Evolutionary conservation across 179 eudicot species (phyloP), one percentile per base, ranked within the genome.

Genomic region (Amaranthus tricolor): DNA sequence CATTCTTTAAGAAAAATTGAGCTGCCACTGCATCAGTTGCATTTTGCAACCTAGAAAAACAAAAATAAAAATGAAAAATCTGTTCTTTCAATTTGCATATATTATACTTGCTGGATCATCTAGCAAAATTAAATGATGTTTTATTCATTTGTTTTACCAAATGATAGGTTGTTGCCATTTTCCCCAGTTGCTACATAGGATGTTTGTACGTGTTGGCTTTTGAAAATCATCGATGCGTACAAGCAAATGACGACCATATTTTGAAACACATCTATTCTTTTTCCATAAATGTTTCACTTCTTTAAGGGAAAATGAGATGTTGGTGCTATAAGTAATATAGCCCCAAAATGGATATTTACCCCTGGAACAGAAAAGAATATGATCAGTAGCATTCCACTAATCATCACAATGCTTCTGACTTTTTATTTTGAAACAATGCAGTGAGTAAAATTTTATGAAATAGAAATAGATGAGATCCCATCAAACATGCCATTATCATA

Each of bases 1-100:
- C 78, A 78, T 82, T 85, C 74, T 89, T 86, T 80, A 87, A 85
- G 89, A 95, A 95, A 87, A 95, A 95, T 79, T 95, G 99, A 80
- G 97, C 86, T 43, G 91, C 99, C 83, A 95, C 89, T 52, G 99
- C 97, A 89, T 95, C 97, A 31, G 97, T 95, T 14, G 99, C 87
- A 71, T 89, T 91, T 75, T 95, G 97, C 80, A 93, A 83, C 98
- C 98, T 93, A 85, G 55, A 11, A 62, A 20, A 21, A 50, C 2
- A 31, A 31, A 31, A 31, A 24, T 24, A 1, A 62, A 66, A 13
- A 47, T 14, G 51, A 59, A 19, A 6, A 66, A 40, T 48, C 51
- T 6, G 11, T 20, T 31, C 2, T 61, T 20, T 60, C 58, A 19
- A 48, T 47, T n/a, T 17, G 56, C 16, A 66, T 11, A 61, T 14